phyloP scores from a whole-genome alignment of 129 eudicot genomes.

The Pseudognaphalium luteoalbum region DNA sequence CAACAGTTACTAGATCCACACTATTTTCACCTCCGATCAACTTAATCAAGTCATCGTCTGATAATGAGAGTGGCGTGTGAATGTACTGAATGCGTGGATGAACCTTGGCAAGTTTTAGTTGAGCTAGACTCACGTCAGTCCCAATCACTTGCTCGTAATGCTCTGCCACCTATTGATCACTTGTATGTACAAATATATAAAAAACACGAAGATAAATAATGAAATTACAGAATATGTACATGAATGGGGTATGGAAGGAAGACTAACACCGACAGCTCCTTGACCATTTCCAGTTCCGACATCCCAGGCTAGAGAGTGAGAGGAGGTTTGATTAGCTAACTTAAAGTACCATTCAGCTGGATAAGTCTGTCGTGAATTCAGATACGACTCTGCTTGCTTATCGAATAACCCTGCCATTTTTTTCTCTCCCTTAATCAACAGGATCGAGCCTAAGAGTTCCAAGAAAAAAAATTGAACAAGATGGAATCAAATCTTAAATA shows the following conservation, averaged over 20 bases:
- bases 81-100: neutral
- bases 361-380: conserved; percentile 52
- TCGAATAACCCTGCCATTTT: conserved; percentile 65
- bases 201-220: conserved; percentile 1
- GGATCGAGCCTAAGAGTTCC: neutral
- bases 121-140: conserved; percentile 50
- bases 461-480: neutral
- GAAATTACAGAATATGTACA: neutral
- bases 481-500: neutral
- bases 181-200: too few species aligned
- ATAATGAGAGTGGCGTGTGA: too few species aligned
- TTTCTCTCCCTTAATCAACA: neutral
- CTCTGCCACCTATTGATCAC: conserved; percentile 40
- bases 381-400: conserved; percentile 53
- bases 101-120: conserved; percentile 37
- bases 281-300: conserved; percentile 72
- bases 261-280: conserved; percentile 50
- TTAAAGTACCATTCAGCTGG: conserved; percentile 41
- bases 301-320: conserved; percentile 62
- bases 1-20: conserved; percentile 55
- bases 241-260: too few species aligned
- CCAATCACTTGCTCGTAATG: conserved; percentile 59
- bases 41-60: too few species aligned
- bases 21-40: conserved; percentile 30
- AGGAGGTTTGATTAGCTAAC: conserved; percentile 42